These are phyloP conservation scores for Staphylotrichum longicolle DNA, from an alignment of 495 filamentous ascomycete genomes.

Conservation along the genomic window DNA sequence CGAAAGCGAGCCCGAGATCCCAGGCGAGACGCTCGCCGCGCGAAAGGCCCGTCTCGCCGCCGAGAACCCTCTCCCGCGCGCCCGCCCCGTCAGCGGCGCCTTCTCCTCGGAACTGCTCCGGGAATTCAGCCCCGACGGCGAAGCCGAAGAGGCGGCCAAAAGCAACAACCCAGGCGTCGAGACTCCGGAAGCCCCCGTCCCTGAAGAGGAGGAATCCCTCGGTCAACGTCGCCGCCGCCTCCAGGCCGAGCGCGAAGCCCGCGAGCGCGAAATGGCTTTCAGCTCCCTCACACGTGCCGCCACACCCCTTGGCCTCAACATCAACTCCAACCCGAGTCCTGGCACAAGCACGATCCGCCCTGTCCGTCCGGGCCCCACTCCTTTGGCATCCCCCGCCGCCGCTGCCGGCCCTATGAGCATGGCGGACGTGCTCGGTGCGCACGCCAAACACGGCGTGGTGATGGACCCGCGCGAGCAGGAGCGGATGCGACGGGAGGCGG, in stretches of 20 bases:
- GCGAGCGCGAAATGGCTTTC: slow-evolving; percentile 45
- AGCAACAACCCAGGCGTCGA: slow-evolving; percentile 10
- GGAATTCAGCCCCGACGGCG: slow-evolving; percentile 56
- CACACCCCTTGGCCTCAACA: slow-evolving; percentile 19
- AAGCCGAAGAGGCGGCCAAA: neutral
- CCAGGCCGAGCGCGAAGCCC: slow-evolving; percentile 65
- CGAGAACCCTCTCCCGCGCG: slow-evolving; percentile 47
- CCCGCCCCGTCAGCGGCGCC: slow-evolving; percentile 64
- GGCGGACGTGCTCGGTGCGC: slow-evolving; percentile 60
- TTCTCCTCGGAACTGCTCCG: slow-evolving; percentile 78
- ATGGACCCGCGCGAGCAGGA: slow-evolving; percentile 38
- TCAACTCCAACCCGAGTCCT: slow-evolving; percentile 8
- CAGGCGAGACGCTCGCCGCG: slow-evolving; percentile 77
- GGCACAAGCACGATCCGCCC: neutral
- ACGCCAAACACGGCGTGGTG: slow-evolving; percentile 34
- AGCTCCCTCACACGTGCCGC: slow-evolving; percentile 7
- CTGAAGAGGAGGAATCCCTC: slow-evolving; percentile 79
- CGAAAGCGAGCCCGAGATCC: slow-evolving; percentile 53
- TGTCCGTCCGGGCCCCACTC: neutral
- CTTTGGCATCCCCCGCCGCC: neutral
- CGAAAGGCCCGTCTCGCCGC: slow-evolving; percentile 67
- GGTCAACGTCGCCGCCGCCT: slow-evolving; percentile 80
- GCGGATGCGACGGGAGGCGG: slow-evolving; percentile 38
- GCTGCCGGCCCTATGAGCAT: slow-evolving; percentile 51
- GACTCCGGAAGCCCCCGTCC: slow-evolving; percentile 13